Evolutionary conservation across 1,139 yeast genomes (phyloP), one percentile per base, ranked within the genome.

Genomic region (Zhuliangozyma blackwelliae): DNA sequence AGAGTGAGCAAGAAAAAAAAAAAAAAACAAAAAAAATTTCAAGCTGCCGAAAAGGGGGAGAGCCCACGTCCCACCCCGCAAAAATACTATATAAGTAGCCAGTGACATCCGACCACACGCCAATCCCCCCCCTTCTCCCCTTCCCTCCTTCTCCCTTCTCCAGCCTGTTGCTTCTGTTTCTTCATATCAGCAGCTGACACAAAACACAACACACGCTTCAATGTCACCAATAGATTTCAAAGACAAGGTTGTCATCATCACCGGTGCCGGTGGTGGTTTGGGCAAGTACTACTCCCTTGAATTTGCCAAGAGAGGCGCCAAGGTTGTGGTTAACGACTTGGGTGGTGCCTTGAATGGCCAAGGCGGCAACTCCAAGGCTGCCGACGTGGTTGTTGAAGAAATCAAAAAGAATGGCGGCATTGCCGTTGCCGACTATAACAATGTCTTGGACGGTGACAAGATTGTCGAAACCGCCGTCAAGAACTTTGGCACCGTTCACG

Each of bases 251-350:
- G 97, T 88, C 27, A 77, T 89, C 46, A 81, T 92, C 59, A 92
- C 97, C 40, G 98, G 97, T 33, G 95, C 97, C 36, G 98, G 98
- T 47, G 97, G 97, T 51, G 98, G 97, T 29, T 76, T 92, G 36
- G 98, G 98, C 29, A 84, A 75, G 56, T 81, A 81, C 37, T 92
- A 92, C 62, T 95, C 97, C 19, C 66, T 87, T 29, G 90, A 83
- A 51, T 90, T 75, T 62, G 97, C 96, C 37, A 71, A 79, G 46
- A 73, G 96, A 53, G 97, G 97, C 32, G 98, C 97, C 46, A 81
- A 79, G 55, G 84, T 82, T 33, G 96, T 92, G 34, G 97, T 92
- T 10, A 92, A 92, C 59, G 97, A 92, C 63, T 73, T 92, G 46
- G 97, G 97, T 41, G 95, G 95, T 25, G 73, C 92, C 22, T 68